Base-by-base conservation (phyloP, 2,329 filamentous ascomycete species). In the Geosmithia putterillii region DNA sequence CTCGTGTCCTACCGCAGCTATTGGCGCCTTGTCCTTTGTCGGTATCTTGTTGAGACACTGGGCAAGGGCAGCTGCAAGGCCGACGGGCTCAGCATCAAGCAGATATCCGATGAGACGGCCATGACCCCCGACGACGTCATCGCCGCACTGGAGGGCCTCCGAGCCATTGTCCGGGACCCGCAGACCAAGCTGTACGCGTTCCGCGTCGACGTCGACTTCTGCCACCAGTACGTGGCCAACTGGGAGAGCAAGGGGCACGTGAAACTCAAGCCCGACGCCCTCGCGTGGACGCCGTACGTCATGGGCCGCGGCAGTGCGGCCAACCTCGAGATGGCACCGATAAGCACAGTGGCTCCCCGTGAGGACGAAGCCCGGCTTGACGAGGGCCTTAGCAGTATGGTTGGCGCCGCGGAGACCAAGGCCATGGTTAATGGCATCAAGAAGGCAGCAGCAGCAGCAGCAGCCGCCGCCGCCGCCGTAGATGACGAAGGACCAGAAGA, bases 71-170 rank as follows among this genome's bases (percentile, higher is more conserved):
- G 53, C n/a, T 48, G 57, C 42, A 54, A 52, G 43, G 66, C 63
- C 46, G 65, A 67, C 9, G 73, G 74, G 2, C 61, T 81, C 17
- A 81, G 76, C 48, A 71, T 81, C 52, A 72, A 72, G 48, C 69
- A 76, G 23, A 86, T 94, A 48, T 94, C 90, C 0, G 81, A 90
- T 50, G 81, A 87, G 46, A 96, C 90, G 0, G 92, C 92, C 10
- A 88, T 98, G 79, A 96, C 92, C 1, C 76, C 90, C 1, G 92
- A 98, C 62, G 92, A 98, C 61, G 89, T 96, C 46, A 85, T 98
- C 12, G 94, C 92, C 12, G 90, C 86, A 0, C 70, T 98, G 2
- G 92, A 98, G 64, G 88, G 86, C 1, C 67, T 98, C 10, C 81
- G 90, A 37, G 90, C 88, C 44, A 74, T 98, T 20, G 86, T 95